Conservation (phyloP, 129 eudicot genomes). For the Kitagawia praeruptora region DNA sequence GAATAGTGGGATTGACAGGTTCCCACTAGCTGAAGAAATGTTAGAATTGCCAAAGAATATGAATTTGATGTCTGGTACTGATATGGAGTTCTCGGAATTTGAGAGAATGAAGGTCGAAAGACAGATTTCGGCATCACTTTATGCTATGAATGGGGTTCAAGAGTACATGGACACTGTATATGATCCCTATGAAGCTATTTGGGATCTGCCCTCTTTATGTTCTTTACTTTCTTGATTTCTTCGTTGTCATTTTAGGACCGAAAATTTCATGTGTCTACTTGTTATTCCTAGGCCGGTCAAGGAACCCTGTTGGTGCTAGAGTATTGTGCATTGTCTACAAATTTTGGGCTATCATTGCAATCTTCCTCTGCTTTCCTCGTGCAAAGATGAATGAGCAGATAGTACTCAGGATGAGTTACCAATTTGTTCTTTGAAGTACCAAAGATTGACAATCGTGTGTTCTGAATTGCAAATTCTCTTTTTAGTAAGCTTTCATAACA, state of each 20-base stretch:
- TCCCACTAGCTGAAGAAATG: conserved; percentile 30
- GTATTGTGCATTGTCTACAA: background rate
- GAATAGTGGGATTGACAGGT: conserved; percentile 19
- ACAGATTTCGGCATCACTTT: conserved; percentile 70
- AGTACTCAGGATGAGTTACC: conserved; percentile 19
- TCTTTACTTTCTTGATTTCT: conserved; percentile 43
- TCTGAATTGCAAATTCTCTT: background rate
- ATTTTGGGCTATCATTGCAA: background rate
- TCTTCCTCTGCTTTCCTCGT: background rate
- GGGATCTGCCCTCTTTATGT: conserved; percentile 94
- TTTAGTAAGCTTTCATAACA: background rate
- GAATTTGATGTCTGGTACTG: conserved; percentile 15
- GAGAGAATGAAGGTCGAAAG: conserved; percentile 78
- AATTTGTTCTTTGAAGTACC: conserved; percentile 6
- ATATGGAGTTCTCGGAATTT: conserved; percentile 43
- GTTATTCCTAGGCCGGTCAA: background rate
- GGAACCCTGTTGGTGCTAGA: background rate
- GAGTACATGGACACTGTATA: conserved; percentile 65
- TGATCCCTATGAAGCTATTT: conserved; percentile 70
- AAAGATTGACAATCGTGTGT: background rate
- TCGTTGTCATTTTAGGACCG: background rate
- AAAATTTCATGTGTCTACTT: background rate
- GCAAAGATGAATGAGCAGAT: background rate
- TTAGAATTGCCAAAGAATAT: conserved; percentile 35
- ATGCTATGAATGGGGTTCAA: conserved; percentile 67